phyloP scores from a whole-genome alignment of 2,329 filamentous ascomycete species.

The Colletotrichum sp. region DNA sequence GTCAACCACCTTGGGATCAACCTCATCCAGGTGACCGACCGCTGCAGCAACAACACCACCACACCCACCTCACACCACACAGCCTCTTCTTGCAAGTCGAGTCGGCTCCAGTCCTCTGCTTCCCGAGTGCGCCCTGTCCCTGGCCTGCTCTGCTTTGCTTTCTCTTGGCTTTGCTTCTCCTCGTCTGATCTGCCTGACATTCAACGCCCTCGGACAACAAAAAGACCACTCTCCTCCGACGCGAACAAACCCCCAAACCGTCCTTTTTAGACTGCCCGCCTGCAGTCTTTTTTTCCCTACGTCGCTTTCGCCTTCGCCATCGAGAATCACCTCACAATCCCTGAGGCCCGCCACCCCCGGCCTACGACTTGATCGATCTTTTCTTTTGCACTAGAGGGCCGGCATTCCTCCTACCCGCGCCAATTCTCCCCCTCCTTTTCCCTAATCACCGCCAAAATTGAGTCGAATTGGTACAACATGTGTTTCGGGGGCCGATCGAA shows the following conservation, averaged over 20 bases:
- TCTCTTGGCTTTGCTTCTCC: background rate
- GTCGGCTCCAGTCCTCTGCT: background rate
- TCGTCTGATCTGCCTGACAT: slow-evolving; percentile 13
- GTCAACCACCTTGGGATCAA: background rate
- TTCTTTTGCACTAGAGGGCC: background rate
- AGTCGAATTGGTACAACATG: slow-evolving; percentile 47
- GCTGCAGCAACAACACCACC: background rate
- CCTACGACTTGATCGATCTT: background rate
- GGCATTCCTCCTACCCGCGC: background rate
- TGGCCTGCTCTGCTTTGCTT: background rate
- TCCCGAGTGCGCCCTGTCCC: background rate
- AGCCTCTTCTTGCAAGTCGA: background rate
- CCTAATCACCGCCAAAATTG: background rate
- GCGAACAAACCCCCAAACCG: background rate
- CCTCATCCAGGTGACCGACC: background rate
- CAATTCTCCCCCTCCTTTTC: background rate
- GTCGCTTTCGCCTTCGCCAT: background rate
- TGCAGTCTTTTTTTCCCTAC: background rate
- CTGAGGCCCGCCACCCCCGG: background rate
- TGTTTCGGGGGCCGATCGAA: slow-evolving; percentile 66
- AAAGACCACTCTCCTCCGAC: background rate
- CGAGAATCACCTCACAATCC: background rate
- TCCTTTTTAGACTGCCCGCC: background rate
- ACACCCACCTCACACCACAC: background rate
- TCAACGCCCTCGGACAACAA: slow-evolving; percentile 5